Conservation (phyloP, 2,329 filamentous ascomycete genomes). For the Fusarium sambucinum region DNA sequence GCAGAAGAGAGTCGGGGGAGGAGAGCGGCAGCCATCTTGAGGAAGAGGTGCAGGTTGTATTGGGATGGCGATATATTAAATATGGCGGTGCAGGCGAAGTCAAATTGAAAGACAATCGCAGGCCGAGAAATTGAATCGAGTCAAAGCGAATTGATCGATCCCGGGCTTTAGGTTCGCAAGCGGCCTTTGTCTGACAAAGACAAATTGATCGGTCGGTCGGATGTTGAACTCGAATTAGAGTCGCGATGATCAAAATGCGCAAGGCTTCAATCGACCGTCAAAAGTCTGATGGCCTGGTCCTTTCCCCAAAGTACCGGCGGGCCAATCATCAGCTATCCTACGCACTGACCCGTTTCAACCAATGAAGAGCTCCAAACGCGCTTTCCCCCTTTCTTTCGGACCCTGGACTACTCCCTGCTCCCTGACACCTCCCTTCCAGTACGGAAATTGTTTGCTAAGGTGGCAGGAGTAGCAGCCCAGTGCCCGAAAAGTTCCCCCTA, state of each 20-base stretch:
- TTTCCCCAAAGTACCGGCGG: slow-evolving; percentile 44
- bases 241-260: slow-evolving; percentile 42
- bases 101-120: not conserved
- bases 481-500: slow-evolving; percentile 58
- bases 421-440: slow-evolving; percentile 52
- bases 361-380: slow-evolving; percentile 51
- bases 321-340: slow-evolving; percentile 51
- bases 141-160: not conserved
- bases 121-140: not conserved
- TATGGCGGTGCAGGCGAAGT: slow-evolving; percentile 23
- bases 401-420: slow-evolving; percentile 52
- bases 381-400: slow-evolving; percentile 59
- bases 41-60: slow-evolving; percentile 15
- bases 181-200: slow-evolving; percentile 3
- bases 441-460: slow-evolving; percentile 64
- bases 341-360: slow-evolving; percentile 48
- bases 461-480: slow-evolving; percentile 53
- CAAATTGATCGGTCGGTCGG: slow-evolving; percentile 24
- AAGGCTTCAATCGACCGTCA: slow-evolving; percentile 45
- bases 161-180: slow-evolving; percentile 17
- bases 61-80: slow-evolving; percentile 19
- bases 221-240: slow-evolving; percentile 31
- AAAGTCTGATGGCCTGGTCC: slow-evolving; percentile 49
- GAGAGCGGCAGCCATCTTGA: slow-evolving; percentile 65
- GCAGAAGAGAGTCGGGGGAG: slow-evolving; percentile 66